phyloP scores from a whole-genome alignment of 257 asterid genomes.

The Scutellaria minor region DNA sequence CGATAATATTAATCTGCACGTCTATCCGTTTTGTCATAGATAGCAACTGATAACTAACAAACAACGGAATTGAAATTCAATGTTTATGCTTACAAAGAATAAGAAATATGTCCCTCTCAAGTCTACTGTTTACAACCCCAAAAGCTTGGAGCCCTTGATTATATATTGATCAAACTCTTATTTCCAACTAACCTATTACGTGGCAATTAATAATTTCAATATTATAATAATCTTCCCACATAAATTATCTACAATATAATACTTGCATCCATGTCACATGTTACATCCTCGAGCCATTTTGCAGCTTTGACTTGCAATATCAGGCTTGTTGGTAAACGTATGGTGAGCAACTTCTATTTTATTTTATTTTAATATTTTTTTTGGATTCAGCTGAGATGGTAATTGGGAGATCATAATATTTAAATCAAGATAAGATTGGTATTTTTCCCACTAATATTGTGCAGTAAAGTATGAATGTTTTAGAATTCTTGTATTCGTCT shows the following conservation, averaged over 20 bases:
- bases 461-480: too few relatives aligned
- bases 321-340: neutral
- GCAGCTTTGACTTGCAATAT: too few relatives aligned
- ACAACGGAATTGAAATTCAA: neutral
- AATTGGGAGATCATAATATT: too few relatives aligned
- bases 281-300: neutral
- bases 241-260: neutral
- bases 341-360: neutral
- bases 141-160: slow-evolving; percentile 31
- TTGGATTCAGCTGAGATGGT: too few relatives aligned
- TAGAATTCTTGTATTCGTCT: too few relatives aligned
- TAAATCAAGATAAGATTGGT: too few relatives aligned
- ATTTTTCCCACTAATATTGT: too few relatives aligned
- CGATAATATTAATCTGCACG: neutral
- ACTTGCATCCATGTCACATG: neutral
- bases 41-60: slow-evolving; percentile 16
- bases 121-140: slow-evolving; percentile 34
- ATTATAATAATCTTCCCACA: neutral
- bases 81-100: neutral
- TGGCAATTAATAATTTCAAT: slow-evolving; percentile 7
- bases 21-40: slow-evolving; percentile 20
- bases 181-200: slow-evolving; percentile 16
- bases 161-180: neutral
- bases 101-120: slow-evolving; percentile 31
- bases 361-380: too few relatives aligned